Conservation (phyloP, 148 eudicot genomes). For the Rhododendron williamsianum region DNA sequence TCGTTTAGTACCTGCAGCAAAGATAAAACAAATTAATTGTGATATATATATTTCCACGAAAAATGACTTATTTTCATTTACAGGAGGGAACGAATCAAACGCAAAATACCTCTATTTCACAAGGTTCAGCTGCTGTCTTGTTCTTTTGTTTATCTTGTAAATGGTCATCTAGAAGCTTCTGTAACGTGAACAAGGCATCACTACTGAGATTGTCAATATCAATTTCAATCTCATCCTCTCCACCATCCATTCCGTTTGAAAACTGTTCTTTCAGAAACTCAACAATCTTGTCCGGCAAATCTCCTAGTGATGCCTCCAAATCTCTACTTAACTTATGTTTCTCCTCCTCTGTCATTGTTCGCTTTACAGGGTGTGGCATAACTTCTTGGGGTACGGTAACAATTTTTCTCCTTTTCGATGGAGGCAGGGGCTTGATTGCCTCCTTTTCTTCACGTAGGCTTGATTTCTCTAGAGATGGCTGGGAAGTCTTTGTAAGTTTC, state of each 20-base stretch:
- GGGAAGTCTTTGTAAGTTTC: slow-evolving; percentile 35
- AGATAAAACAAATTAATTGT: slow-evolving; percentile 3
- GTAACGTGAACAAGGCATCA: slow-evolving; percentile 41
- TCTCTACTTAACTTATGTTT: slow-evolving; percentile 43
- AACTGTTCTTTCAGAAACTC: slow-evolving; percentile 42
- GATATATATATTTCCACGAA: background rate
- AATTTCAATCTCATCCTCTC: slow-evolving; percentile 71
- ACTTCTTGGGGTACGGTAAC: slow-evolving; percentile 19
- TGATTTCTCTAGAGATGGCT: slow-evolving; percentile 15
- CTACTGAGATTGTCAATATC: slow-evolving; percentile 51
- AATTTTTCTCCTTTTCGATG: slow-evolving; percentile 44
- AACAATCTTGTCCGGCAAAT: slow-evolving; percentile 47
- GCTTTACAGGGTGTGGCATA: slow-evolving; percentile 27
- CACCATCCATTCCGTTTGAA: slow-evolving; percentile 33
- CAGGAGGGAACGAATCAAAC: background rate
- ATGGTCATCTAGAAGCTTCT: slow-evolving; percentile 50
- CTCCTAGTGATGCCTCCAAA: slow-evolving; percentile 37
- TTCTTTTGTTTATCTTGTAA: slow-evolving; percentile 35
- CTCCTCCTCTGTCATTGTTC: slow-evolving; percentile 50
- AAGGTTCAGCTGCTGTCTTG: slow-evolving; percentile 41
- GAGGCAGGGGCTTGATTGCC: slow-evolving; percentile 21
- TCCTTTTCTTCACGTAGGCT: slow-evolving; percentile 27
- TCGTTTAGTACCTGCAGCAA: slow-evolving; percentile 45
- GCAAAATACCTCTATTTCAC: slow-evolving; percentile 62
- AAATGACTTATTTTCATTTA: background rate